These are phyloP conservation scores for Smittium mucronatum DNA, from an alignment of 371 early-diverging fungal species.

Conservation along the genomic window DNA sequence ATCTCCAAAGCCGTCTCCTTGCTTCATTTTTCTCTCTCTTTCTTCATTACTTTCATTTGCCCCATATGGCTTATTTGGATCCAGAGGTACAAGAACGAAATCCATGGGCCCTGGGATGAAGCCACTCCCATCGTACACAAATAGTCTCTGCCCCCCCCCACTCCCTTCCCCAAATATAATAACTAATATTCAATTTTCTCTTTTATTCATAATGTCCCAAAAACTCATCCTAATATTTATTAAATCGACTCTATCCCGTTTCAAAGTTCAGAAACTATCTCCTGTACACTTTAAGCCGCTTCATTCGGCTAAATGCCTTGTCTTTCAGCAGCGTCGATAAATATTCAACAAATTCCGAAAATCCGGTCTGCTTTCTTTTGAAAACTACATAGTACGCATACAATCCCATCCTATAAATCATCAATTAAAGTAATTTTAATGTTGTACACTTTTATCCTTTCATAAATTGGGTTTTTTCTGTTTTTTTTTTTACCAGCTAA, in stretches of 20 bases:
- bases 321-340: background rate
- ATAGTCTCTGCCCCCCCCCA: slow-evolving; percentile 11
- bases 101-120: slow-evolving; percentile 88
- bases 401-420: slow-evolving; percentile 23
- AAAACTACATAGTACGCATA: slow-evolving; percentile 20
- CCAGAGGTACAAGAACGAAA: slow-evolving; percentile 75
- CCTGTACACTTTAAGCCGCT: too few relatives aligned
- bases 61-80: slow-evolving; percentile 83
- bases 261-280: too few relatives aligned
- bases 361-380: slow-evolving; percentile 22
- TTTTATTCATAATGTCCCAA: background rate
- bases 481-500: slow-evolving; percentile 17
- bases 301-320: slow-evolving; percentile 1
- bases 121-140: slow-evolving; percentile 54
- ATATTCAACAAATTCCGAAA: slow-evolving; percentile 8
- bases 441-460: too few relatives aligned
- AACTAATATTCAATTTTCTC: background rate
- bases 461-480: too few relatives aligned
- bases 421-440: slow-evolving; percentile 12
- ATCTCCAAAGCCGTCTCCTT: slow-evolving; percentile 58
- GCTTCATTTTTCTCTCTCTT: slow-evolving; percentile 48
- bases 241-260: too few relatives aligned
- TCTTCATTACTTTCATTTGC: slow-evolving; percentile 71
- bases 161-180: background rate
- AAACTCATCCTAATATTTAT: background rate